Base-by-base conservation (phyloP, 805 yeast species). In the Saccharomycopsis schoenii region DNA sequence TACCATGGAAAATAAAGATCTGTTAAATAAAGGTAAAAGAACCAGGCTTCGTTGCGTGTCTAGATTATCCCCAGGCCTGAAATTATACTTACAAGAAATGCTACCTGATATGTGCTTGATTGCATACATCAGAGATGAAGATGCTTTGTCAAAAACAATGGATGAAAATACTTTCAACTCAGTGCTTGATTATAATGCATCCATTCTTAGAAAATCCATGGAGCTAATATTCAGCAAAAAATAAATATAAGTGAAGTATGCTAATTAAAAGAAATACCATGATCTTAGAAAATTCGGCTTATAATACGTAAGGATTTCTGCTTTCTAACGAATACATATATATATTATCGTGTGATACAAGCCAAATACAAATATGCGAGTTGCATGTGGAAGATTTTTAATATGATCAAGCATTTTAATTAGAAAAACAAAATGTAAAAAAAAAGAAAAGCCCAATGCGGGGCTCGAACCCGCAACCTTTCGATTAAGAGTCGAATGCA, bases 21-120 rank as follows among this genome's bases (percentile, higher is more conserved):
- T 2, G 1, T 43, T 43, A 12, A 43, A 43, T 24, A 43, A 43
- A 43, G 51, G 51, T 43, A 43, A 43, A 43, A 19, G 51, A 17
- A 60, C 60, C 21, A 43, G 62, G n/a, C 43, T 60, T 21, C 54
- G 59, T 17, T 60, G 62, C 21, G 52, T 86, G 4, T 86, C 96
- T 19, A 83, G 80, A 62, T 77, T 94, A 59, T 88, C 88, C 57
- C 90, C 89, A 70, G 97, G 97, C 0, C 80, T 88, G n/a, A 81
- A 88, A 36, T 76, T 93, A 41, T 90, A 91, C 67, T 77, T 94
- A 69, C 86, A 88, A 64, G 96, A 90, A 69, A 90, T 94, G 97
- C 87, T 93, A 59, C 82, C 96, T 64, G 97, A 97, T 0, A 76
- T 93, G 64, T 96, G 97, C 2, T 76, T 94, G 62, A 97, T 93